These are phyloP conservation scores for Barbatosphaeria neglecta DNA, from an alignment of 495 filamentous ascomycete species.

Conservation along the genomic window DNA sequence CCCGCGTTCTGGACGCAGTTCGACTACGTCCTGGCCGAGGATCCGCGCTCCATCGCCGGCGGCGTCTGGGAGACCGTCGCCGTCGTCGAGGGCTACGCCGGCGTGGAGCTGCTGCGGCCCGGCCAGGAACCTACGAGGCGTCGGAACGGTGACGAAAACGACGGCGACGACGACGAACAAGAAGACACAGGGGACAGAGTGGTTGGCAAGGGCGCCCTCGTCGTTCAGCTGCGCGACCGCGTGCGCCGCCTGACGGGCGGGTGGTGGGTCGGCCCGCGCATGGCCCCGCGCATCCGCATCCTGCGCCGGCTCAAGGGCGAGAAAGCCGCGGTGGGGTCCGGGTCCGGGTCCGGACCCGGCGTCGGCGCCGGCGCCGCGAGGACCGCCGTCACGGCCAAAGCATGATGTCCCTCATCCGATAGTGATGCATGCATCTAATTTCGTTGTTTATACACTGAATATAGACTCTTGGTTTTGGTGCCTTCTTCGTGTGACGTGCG, in stretches of 20 bases:
- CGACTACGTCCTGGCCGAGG: constrained; percentile 69
- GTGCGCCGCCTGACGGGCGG: constrained; percentile 36
- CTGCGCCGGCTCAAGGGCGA: too few species aligned
- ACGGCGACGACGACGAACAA: constrained; percentile 1
- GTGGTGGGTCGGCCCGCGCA: constrained; percentile 51
- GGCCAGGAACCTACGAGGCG: constrained; percentile 5
- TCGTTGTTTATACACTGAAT: too few species aligned
- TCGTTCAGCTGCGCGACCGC: constrained; percentile 17
- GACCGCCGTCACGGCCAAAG: too few species aligned
- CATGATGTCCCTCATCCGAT: too few species aligned
- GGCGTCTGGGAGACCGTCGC: constrained; percentile 63
- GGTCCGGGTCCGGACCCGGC: too few species aligned
- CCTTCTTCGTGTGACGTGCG: too few species aligned
- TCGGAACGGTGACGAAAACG: not conserved
- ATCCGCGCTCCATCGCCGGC: constrained; percentile 38
- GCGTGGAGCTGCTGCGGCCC: constrained; percentile 53
- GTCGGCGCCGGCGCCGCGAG: too few species aligned
- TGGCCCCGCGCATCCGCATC: constrained; percentile 47
- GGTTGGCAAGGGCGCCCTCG: constrained; percentile 19
- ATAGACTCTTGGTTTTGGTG: too few species aligned
- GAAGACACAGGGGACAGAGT: constrained; percentile 15
- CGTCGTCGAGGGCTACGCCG: constrained; percentile 57
- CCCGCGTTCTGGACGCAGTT: constrained; percentile 70
- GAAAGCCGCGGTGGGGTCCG: too few species aligned
- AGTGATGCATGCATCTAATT: too few species aligned